Conservation (phyloP, 2,329 filamentous ascomycete species). For the Dactylonectria macrodidyma region DNA sequence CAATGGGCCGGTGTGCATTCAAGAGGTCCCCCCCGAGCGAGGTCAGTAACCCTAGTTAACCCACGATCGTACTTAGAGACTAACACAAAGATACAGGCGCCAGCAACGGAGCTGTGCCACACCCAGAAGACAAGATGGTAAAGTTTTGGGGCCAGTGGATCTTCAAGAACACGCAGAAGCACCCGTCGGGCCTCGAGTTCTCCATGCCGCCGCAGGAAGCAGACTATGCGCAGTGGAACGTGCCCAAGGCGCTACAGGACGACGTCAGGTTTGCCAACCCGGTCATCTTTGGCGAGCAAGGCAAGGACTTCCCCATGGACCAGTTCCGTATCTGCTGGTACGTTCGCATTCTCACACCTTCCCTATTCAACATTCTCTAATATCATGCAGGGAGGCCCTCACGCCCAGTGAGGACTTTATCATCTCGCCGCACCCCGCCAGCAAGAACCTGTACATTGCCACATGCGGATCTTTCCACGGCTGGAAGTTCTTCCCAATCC, state of each 20-base stretch:
- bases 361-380: neutral
- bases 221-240: slow-evolving; percentile 5
- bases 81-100: neutral
- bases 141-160: slow-evolving; percentile 9
- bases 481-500: slow-evolving; percentile 5
- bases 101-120: neutral
- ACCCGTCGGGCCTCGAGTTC: neutral
- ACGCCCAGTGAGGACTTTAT: slow-evolving; percentile 4
- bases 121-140: neutral
- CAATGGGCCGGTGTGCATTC: neutral
- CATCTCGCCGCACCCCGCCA: slow-evolving; percentile 4
- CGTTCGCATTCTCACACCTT: neutral
- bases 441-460: slow-evolving; percentile 1
- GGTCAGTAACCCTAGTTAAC: neutral
- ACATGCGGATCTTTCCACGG: slow-evolving; percentile 7
- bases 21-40: neutral
- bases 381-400: neutral
- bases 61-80: neutral
- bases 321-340: slow-evolving; percentile 12
- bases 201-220: slow-evolving; percentile 2
- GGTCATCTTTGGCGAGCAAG: neutral
- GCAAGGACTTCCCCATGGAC: neutral
- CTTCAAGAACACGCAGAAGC: slow-evolving; percentile 1
- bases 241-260: neutral
- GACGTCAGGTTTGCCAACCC: slow-evolving; percentile 1